These are phyloP conservation scores for Pseudocercospora vitis DNA, from an alignment of 2,329 filamentous ascomycete genomes.

Conservation along the genomic window DNA sequence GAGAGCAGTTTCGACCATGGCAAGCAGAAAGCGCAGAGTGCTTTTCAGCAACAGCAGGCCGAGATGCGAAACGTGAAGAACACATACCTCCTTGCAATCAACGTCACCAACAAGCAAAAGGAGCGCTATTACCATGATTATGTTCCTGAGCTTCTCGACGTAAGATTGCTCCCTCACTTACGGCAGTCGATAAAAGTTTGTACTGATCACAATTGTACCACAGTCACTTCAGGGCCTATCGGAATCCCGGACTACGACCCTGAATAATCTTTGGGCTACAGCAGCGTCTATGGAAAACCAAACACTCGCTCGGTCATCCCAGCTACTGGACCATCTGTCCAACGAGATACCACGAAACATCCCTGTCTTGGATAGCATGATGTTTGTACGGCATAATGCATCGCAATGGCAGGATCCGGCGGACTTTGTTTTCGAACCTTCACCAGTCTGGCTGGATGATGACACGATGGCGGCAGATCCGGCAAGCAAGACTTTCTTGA, in stretches of 20 bases:
- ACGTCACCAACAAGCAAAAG: constrained; percentile 96
- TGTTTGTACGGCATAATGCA: constrained; percentile 95
- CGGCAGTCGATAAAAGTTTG: too few species aligned
- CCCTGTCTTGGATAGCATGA: constrained; percentile 89
- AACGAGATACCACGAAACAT: constrained; percentile 84
- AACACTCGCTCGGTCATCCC: constrained; percentile 72
- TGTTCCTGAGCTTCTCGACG: constrained; percentile 87
- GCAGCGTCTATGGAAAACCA: constrained; percentile 77
- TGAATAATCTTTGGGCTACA: constrained; percentile 82
- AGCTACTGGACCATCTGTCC: constrained; percentile 69
- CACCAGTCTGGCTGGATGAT: constrained; percentile 96
- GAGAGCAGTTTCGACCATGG: constrained; percentile 84
- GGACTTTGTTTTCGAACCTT: constrained; percentile 86
- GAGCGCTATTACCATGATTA: constrained; percentile 98
- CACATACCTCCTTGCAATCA: constrained; percentile 93
- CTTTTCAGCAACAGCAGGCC: constrained; percentile 85
- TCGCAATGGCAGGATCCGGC: constrained; percentile 75
- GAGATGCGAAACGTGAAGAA: constrained; percentile 99
- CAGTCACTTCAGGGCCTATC: constrained; percentile 82
- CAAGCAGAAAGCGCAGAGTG: constrained; percentile 84
- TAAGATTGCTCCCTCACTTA: constrained; percentile 46
- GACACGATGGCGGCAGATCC: constrained; percentile 84
- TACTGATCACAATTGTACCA: too few species aligned
- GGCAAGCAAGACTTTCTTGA: constrained; percentile 80
- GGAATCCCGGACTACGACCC: constrained; percentile 78